Percentiles rank a stretch among this genome's conserved stretches.
Evolutionary conservation across 2,329 filamentous ascomycete genomes (phyloP).

Genomic region (Eutypa lata): DNA sequence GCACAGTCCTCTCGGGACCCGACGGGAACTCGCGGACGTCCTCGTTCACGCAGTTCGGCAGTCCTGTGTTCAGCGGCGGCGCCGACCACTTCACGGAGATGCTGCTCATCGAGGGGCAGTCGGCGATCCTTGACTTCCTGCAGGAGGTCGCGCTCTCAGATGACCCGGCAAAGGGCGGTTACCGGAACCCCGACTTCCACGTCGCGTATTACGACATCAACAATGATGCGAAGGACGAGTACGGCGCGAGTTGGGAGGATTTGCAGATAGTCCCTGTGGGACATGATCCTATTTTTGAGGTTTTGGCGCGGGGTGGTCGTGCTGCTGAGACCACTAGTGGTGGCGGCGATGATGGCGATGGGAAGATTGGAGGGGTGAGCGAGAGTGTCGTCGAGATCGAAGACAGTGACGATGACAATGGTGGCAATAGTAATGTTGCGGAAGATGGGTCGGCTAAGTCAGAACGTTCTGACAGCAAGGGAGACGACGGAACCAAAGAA

Average conservation of each 20-base stretch:
- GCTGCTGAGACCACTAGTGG: too few relatives aligned
- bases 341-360: not conserved
- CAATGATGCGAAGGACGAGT: conserved; percentile 14
- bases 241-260: conserved; percentile 13
- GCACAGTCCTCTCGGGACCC: conserved; percentile 51
- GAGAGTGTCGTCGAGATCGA: not conserved
- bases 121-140: conserved; percentile 59
- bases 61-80: conserved; percentile 68
- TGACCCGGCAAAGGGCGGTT: conserved; percentile 16
- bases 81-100: conserved; percentile 57
- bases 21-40: conserved; percentile 41
- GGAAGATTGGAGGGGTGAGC: not conserved
- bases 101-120: conserved; percentile 56
- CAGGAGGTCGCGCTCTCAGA: conserved; percentile 46
- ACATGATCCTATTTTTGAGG: too few relatives aligned
- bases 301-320: too few relatives aligned
- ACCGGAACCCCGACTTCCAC: conserved; percentile 37
- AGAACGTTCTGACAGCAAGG: too few relatives aligned
- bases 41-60: conserved; percentile 49
- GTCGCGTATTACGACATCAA: conserved; percentile 22
- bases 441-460: too few relatives aligned
- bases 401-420: not conserved
- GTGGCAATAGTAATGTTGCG: not conserved
- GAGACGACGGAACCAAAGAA: too few relatives aligned
- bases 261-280: not conserved